Base-by-base conservation (phyloP, 495 filamentous ascomycete genomes). In the Lasiosphaeriaceae sp. region DNA sequence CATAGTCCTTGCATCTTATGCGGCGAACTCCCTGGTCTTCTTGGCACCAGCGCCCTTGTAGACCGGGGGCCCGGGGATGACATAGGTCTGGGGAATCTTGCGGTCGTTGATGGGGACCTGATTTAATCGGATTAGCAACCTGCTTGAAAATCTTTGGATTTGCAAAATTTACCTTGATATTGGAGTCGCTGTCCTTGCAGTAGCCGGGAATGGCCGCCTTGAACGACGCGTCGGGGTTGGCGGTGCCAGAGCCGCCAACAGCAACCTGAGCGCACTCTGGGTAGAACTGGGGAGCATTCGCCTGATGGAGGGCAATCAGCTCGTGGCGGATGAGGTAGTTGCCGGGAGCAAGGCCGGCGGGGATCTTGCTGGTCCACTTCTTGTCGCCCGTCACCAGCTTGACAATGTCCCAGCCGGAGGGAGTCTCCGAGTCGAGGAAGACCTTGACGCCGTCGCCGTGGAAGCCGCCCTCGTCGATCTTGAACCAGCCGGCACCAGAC, bases 241-340 rank as follows among this genome's bases (percentile, higher is more conserved):
- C 74, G 19, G 66, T 74, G 44, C 81, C 81, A 24, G 71, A 72
- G 26, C 81, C 81, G 23, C 73, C 76, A 48, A 84, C 74, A 29
- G 64, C 71, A 57, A 84, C 56, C 70, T 83, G 80, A 0, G 81
- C 81, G 56, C 80, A 84, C 67, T 84, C 81, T 52, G 80, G 76
- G 71, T 84, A 84, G 65, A 82, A 84, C 66, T 84, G 81, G 0
- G 80, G 81, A 6, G 79, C 74, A 63, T 83, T 81, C 41, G 80
- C 78, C 64, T 83, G 80, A 63, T 84, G 81, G 19, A 83, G 79
- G 31, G 81, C 81, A 41, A 84, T 70, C 56, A 83, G 62, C 67
- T 84, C 82, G 69, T 84, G 82, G 57, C 80, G 72, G 66, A 83
- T 78, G 55, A 85, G 74, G 66, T 83, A 83, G 69, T 80, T 80